Evolutionary conservation across 2,329 filamentous ascomycete genomes (phyloP), one percentile per base, ranked within the genome.

Genomic region (Ophioceras dolichostomum): DNA sequence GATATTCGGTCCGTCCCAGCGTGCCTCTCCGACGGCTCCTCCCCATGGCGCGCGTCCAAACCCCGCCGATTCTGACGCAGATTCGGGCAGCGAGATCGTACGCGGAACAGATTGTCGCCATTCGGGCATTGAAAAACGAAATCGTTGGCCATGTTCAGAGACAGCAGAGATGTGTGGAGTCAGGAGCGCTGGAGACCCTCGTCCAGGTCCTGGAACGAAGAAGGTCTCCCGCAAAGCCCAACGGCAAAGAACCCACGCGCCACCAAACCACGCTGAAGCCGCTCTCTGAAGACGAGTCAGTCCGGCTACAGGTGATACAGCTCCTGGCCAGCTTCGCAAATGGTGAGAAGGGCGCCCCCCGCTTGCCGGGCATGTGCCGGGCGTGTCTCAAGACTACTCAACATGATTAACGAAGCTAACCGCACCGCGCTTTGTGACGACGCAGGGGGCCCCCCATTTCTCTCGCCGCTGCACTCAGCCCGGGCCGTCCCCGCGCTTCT

Each of bases 91-190:
- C 77, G 9, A 65, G 61, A 44, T 65, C 60, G 26, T 54, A 61
- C 33, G 45, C 58, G 17, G 71, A 78, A 44, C 71, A 73, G 48
- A 62, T 73, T 29, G 62, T 67, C 19, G 73, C 78, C 35, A 67
- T 95, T 32, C 76, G 79, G 45, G 66, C 68, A 30, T 64, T 98
- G 21, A 96, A 94, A 64, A 91, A 94, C 57, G 83, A 91, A 44
- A 72, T 94, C 34, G 77, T 94, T 42, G 91, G 91, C 18, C 86
- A 96, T 57, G 71, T 82, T 24, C 79, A 89, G 56, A 79, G 80
- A 56, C 98, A 98, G 60, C 81, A 89, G 58, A 60, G 75, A 39
- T 88, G 80, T 66, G 69, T 95, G 29, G 67, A 66, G 40, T 62
- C 74, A 38, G 88, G 88, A 14, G 66, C 84, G 20, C 59, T 91